phyloP scores from a whole-genome alignment of 2,329 filamentous ascomycete genomes.

The Trichoderma atrobrunneum region DNA sequence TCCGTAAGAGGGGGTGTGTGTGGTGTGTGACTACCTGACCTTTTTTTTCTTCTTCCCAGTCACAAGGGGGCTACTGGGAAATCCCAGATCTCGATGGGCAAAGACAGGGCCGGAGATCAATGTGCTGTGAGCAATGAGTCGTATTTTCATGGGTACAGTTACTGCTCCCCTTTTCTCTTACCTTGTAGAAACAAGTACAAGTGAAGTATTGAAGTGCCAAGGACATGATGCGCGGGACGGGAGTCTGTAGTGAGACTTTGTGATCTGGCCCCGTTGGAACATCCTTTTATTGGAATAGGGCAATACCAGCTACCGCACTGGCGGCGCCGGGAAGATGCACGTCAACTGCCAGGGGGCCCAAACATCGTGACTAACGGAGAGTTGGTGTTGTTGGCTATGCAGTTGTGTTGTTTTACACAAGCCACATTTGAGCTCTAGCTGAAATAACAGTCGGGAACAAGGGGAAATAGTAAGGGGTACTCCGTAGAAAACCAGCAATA shows the following conservation, averaged over 20 bases:
- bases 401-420: not conserved
- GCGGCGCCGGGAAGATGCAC: slow-evolving; percentile 4
- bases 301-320: not conserved
- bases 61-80: not conserved
- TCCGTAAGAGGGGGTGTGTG: not conserved
- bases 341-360: not conserved
- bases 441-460: not conserved
- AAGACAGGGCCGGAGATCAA: not conserved
- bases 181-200: too few relatives aligned
- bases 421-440: not conserved
- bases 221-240: not conserved
- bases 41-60: not conserved
- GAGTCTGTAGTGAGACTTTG: not conserved
- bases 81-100: not conserved
- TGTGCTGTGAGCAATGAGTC: not conserved
- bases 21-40: not conserved
- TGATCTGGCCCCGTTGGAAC: not conserved
- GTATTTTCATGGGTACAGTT: not conserved
- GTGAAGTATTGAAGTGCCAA: too few relatives aligned
- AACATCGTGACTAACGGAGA: not conserved
- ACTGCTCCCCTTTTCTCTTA: not conserved
- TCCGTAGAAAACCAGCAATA: not conserved
- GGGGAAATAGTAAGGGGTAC: not conserved
- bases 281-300: not conserved
- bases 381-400: not conserved